Percentiles rank a stretch among this genome's conserved stretches.
Evolutionary conservation across 208 protist genomes (phyloP).

Genomic region (Trypanosoma caninum): DNA sequence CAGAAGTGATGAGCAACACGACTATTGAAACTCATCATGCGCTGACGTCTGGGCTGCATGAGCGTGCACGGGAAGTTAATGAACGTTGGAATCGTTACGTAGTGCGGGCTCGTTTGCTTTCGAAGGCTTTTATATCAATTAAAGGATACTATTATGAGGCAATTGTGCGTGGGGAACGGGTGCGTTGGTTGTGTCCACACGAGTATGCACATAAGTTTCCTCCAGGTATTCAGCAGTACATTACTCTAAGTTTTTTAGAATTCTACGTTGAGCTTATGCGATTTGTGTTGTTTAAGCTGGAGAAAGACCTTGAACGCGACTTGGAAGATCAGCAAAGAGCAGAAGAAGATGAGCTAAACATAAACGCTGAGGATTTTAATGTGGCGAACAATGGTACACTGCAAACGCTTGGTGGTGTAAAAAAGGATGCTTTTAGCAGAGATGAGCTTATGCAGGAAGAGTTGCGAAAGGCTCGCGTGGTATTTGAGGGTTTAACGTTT

Average conservation of each 20-base stretch:
- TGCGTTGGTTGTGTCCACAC: constrained; percentile 98
- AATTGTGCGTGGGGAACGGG: constrained; percentile 87
- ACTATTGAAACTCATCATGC: constrained; percentile 78
- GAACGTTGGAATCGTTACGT: constrained; percentile 90
- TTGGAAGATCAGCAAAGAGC: constrained; percentile 65
- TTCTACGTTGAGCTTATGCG: constrained; percentile 96
- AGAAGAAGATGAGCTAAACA: constrained; percentile 56
- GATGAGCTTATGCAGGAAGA: constrained; percentile 50
- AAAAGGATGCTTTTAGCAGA: constrained; percentile 34
- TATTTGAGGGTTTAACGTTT: constrained; percentile 82
- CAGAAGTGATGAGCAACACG: constrained; percentile 62
- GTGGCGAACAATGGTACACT: constrained; percentile 24
- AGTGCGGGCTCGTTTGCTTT: constrained; percentile 64
- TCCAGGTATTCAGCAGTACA: constrained; percentile 93
- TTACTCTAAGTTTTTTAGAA: constrained; percentile 96
- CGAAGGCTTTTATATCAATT: constrained; percentile 97
- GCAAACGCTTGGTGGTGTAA: constrained; percentile 29
- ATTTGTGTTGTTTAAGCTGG: constrained; percentile 98
- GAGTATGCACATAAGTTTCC: constrained; percentile 95
- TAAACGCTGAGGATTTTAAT: constrained; percentile 47
- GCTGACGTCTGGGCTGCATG: constrained; percentile 76
- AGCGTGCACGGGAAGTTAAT: constrained; percentile 59
- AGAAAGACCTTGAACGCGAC: constrained; percentile 59
- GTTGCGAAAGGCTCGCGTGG: constrained; percentile 44
- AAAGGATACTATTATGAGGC: constrained; percentile 99